Base-by-base conservation (phyloP, 257 asterid species). In the Gentiana dahurica region DNA sequence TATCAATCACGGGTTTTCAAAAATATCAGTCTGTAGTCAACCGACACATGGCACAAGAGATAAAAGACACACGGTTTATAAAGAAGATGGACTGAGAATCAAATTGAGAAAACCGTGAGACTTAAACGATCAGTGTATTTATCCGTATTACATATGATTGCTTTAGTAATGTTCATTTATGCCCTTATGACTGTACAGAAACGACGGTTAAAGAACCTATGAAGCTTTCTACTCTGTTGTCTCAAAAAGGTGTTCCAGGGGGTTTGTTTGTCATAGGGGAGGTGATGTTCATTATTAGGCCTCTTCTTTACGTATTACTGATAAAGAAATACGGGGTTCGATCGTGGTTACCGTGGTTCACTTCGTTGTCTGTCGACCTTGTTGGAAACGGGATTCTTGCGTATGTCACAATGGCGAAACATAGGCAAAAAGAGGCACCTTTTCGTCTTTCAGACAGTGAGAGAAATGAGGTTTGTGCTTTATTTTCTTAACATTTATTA, bases 301-400 rank as follows among this genome's bases (percentile, higher is more conserved):
- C 98, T 10, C 88, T 90, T 44, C 53, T 90, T 58, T 90, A 87
- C 49, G 96, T 87, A 46, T 54, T 84, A 74, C 67, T 91, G 57
- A 78, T 87, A 68, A 79, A 89, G 74, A 91, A 80, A 65, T 83
- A 72, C 46, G 93, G 96, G 53, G 64, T 68, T 2, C 79, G 77
- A 24, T 85, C 98, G 12, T 91, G 98, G 96, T 78, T 76, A 69
- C 98, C 98, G 55, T 87, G 96, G 95, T 58, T 87, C 69, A 67
- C 84, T 60, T 87, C 96, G 2, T 70, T 85, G 74, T 68, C 45
- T 5, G 82, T 87, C 45, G 98, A 91, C 66, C 81, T 91, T 55
- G 5, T 79, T 34, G 94, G 94, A 63, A 88, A 79, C 66, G 76
- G 85, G 60, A 68, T 87, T 55, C 75, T 72, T 65, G 83, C 96